Evolutionary conservation across 768 basidiomycete species (phyloP).

Genomic region (Megacollybia marginata): DNA sequence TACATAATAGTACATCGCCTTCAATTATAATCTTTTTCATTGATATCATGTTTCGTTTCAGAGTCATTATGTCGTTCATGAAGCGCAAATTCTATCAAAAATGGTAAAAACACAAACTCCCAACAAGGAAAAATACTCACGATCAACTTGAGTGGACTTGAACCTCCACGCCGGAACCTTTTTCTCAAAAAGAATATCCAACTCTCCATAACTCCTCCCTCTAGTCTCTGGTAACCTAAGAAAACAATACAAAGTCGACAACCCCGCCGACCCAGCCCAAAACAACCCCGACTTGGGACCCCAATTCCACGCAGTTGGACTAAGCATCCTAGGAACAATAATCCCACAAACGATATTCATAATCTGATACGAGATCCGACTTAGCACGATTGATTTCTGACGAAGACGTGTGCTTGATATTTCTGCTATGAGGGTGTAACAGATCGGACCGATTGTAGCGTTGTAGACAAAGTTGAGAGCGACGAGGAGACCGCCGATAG

Average conservation of each 20-base stretch:
- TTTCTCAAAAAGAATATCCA: constrained; percentile 15
- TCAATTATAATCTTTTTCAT: too few relatives aligned
- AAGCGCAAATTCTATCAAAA: too few relatives aligned
- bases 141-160: constrained; percentile 12
- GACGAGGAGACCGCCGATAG: constrained; percentile 11
- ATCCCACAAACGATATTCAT: constrained; percentile 15
- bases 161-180: constrained; percentile 15
- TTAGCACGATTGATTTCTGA: constrained; percentile 14
- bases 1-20: too few relatives aligned
- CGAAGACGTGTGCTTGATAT: constrained; percentile 13
- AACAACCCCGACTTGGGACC: constrained; percentile 15
- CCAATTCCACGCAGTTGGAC: constrained; percentile 16
- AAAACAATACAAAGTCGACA: constrained; percentile 10
- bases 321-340: constrained; percentile 15
- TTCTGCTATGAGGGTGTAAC: constrained; percentile 15
- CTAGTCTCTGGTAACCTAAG: constrained; percentile 12
- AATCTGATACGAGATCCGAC: constrained; percentile 11
- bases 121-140: constrained; percentile 4
- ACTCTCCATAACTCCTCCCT: constrained; percentile 1
- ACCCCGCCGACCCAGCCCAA: constrained; percentile 11
- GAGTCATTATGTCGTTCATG: too few relatives aligned
- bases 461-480: constrained; percentile 15
- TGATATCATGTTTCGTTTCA: too few relatives aligned
- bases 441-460: constrained; percentile 14
- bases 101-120: too few relatives aligned